phyloP scores from a whole-genome alignment of 768 basidiomycete species.

The Lactarius sanguifluus region DNA sequence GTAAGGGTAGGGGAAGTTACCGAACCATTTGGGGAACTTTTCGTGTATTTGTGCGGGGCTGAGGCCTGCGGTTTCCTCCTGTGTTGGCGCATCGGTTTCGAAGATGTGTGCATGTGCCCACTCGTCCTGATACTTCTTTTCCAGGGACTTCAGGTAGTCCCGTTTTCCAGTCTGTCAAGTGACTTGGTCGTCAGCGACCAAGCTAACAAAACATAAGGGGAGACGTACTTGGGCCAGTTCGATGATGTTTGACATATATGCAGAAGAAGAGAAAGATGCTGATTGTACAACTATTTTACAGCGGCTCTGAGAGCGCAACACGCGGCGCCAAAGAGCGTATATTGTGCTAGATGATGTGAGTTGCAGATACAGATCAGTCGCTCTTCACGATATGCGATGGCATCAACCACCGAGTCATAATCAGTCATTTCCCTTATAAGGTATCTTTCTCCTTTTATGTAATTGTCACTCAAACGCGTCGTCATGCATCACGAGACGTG shows the following conservation, averaged over 20 bases:
- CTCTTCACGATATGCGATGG: not conserved
- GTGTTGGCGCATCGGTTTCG: conserved; percentile 78
- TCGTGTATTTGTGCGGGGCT: conserved; percentile 64
- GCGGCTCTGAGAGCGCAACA: conserved; percentile 26
- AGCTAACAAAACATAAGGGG: conserved; percentile 5
- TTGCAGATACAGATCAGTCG: conserved; percentile 21
- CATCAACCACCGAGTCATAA: conserved; percentile 1
- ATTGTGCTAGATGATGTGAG: conserved; percentile 17
- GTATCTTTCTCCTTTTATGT: conserved; percentile 7
- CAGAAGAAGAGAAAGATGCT: conserved; percentile 11
- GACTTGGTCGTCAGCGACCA: conserved; percentile 11
- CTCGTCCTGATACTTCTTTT: conserved; percentile 77
- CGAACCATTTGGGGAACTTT: conserved; percentile 95
- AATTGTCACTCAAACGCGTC: no score
- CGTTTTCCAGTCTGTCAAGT: conserved; percentile 82
- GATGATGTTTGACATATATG: conserved; percentile 32
- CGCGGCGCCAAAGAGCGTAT: conserved; percentile 24
- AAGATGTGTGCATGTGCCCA: conserved; percentile 82
- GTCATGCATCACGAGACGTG: not conserved
- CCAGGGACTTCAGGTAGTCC: conserved; percentile 80
- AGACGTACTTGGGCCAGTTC: conserved; percentile 37
- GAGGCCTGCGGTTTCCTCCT: conserved; percentile 61
- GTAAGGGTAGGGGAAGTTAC: conserved; percentile 94
- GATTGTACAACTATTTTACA: conserved; percentile 31
- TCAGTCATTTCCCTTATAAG: conserved; percentile 10